Evolutionary conservation across 2,329 filamentous ascomycete species (phyloP).

Genomic region (Dactylonectria estremocensis): DNA sequence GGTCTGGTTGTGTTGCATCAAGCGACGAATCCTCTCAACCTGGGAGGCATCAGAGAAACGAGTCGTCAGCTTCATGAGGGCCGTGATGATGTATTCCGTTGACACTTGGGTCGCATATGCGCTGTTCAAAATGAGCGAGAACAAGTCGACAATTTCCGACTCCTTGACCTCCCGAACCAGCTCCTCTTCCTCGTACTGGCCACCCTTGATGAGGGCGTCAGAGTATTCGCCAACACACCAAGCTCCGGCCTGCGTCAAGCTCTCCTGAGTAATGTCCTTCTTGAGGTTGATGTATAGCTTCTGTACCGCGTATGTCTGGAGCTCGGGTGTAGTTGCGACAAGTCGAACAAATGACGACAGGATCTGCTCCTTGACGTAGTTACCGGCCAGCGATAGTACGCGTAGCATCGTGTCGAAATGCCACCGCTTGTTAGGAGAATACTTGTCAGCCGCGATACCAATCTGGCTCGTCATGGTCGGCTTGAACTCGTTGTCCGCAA

Average conservation of each 20-base stretch:
- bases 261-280: conserved; percentile 98
- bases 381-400: conserved; percentile 92
- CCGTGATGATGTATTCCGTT: conserved; percentile 96
- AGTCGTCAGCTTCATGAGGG: conserved; percentile 94
- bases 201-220: conserved; percentile 88
- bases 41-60: conserved; percentile 88
- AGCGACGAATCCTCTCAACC: conserved; percentile 84
- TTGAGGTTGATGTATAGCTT: conserved; percentile 93
- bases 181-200: conserved; percentile 95
- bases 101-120: conserved; percentile 93
- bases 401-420: conserved; percentile 98
- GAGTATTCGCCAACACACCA: conserved; percentile 99
- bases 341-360: conserved; percentile 96
- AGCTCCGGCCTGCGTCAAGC: conserved; percentile 89
- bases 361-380: conserved; percentile 98
- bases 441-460: conserved; percentile 95
- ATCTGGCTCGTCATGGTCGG: conserved; percentile 99
- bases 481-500: conserved; percentile 99
- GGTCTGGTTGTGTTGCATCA: conserved; percentile 84
- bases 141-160: conserved; percentile 92
- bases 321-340: conserved; percentile 92
- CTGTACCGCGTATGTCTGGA: conserved; percentile 96
- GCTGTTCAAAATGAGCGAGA: conserved; percentile 92
- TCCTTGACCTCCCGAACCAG: conserved; percentile 86
- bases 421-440: conserved; percentile 97